phyloP scores from a whole-genome alignment of 2,329 filamentous ascomycete species.

The Fusarium sororula region DNA sequence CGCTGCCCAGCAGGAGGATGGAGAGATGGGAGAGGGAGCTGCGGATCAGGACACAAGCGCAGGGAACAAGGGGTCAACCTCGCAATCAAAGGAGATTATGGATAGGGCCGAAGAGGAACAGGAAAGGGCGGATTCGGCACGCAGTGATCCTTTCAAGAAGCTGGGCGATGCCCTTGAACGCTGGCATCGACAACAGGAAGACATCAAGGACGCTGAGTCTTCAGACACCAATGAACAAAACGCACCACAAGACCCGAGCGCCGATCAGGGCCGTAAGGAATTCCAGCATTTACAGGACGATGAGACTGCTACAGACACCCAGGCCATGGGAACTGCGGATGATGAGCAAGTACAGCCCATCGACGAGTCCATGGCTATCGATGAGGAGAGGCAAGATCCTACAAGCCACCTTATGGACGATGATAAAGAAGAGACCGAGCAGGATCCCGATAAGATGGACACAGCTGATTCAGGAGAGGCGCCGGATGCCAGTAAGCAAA shows the following conservation, averaged over 20 bases:
- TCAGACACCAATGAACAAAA: conserved; percentile 49
- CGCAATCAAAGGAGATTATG: conserved; percentile 58
- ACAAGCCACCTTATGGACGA: conserved; percentile 63
- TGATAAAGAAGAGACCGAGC: conserved; percentile 58
- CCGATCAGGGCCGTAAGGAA: conserved; percentile 74
- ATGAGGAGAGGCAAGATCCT: conserved; percentile 69
- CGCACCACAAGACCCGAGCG: conserved; percentile 61
- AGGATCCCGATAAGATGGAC: conserved; percentile 57
- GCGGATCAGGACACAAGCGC: conserved; percentile 70
- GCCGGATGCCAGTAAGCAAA: conserved; percentile 53
- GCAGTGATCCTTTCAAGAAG: conserved; percentile 85
- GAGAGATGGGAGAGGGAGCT: conserved; percentile 70
- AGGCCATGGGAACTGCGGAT: conserved; percentile 87
- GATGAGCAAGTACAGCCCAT: conserved; percentile 88
- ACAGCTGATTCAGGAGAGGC: conserved; percentile 47
- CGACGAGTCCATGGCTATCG: conserved; percentile 88
- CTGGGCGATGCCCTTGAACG: conserved; percentile 91
- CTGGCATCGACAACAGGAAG: conserved; percentile 88
- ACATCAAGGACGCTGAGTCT: conserved; percentile 72
- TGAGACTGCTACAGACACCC: conserved; percentile 81
- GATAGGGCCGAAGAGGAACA: conserved; percentile 56
- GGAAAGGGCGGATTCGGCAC: conserved; percentile 53
- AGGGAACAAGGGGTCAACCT: conserved; percentile 69
- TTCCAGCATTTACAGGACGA: conserved; percentile 94
- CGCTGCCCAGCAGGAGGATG: conserved; percentile 71